A percentile compares a stretch with the other conserved stretches of the same genome.
phyloP scores from a whole-genome alignment of 352 stramenopile species.

The Phytophthora constricta region DNA sequence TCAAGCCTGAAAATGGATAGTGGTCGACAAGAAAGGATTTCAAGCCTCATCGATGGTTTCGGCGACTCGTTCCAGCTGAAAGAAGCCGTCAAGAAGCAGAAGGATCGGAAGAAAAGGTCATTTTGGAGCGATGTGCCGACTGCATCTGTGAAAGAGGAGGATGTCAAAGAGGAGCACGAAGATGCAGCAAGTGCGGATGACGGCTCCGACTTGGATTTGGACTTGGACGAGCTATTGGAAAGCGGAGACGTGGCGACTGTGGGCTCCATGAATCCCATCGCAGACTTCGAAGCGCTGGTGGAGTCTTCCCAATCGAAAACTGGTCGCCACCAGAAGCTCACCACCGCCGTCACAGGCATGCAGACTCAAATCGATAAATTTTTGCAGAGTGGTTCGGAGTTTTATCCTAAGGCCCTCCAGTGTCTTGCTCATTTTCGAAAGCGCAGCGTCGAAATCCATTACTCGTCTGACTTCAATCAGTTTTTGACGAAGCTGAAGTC shows the following conservation, averaged over 20 bases:
- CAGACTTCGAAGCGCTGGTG: constrained; percentile 80
- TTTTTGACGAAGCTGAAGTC: constrained; percentile 69
- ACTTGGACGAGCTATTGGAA: constrained; percentile 80
- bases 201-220: constrained; percentile 67
- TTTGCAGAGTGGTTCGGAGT: constrained; percentile 53
- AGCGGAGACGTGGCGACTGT: constrained; percentile 66
- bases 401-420: constrained; percentile 73
- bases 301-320: constrained; percentile 54
- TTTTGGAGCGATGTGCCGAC: constrained; percentile 81
- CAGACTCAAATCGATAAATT: constrained; percentile 72
- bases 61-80: constrained; percentile 79
- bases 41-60: constrained; percentile 70
- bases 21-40: constrained; percentile 48
- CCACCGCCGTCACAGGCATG: constrained; percentile 70
- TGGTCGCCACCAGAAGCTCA: constrained; percentile 45
- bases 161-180: constrained; percentile 50
- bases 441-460: constrained; percentile 74
- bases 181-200: constrained; percentile 28
- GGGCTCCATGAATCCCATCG: constrained; percentile 87
- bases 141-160: constrained; percentile 40
- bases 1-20: constrained; percentile 70
- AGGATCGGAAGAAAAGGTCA: constrained; percentile 72
- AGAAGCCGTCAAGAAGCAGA: constrained; percentile 72
- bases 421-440: constrained; percentile 76
- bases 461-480: constrained; percentile 76